phyloP scores from a whole-genome alignment of 1,284 basidiomycete genomes.

The Cryptococcus floricola region DNA sequence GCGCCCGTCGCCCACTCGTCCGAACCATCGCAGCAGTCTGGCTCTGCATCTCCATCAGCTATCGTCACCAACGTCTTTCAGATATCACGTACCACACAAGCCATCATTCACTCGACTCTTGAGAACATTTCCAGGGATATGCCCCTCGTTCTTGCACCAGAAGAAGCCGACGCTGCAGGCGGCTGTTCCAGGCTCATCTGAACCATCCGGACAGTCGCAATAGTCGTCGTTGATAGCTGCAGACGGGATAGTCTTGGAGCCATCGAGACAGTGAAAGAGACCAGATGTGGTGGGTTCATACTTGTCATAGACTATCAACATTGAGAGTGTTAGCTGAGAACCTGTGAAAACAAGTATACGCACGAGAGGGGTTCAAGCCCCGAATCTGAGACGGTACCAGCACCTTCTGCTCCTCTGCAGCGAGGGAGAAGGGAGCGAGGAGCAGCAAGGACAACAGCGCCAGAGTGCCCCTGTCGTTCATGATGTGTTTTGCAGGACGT shows the following conservation, averaged over 20 bases:
- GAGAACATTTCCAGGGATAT: conserved; percentile 73
- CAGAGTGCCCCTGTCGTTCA: conserved; percentile 1
- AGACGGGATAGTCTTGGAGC: conserved; percentile 55
- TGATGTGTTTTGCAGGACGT: not conserved
- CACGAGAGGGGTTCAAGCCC: conserved; percentile 30
- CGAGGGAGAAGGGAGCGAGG: not conserved
- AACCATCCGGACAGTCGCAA: conserved; percentile 89
- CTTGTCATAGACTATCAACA: conserved; percentile 16
- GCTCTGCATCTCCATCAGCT: conserved; percentile 56
- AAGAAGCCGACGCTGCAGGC: conserved; percentile 68
- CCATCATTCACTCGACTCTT: conserved; percentile 90
- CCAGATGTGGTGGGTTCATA: conserved; percentile 16
- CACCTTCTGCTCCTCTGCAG: conserved; percentile 9
- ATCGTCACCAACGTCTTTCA: not conserved
- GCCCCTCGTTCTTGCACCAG: conserved; percentile 85
- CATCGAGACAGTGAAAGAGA: conserved; percentile 44
- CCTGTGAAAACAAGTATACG: not conserved
- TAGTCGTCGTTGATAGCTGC: conserved; percentile 86
- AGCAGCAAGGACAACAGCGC: conserved; percentile 1
- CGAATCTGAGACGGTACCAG: conserved; percentile 15
- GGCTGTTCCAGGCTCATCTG: conserved; percentile 89
- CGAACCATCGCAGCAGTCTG: conserved; percentile 95
- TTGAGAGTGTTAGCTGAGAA: not conserved
- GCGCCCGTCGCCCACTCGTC: conserved; percentile 70
- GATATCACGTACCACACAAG: conserved; percentile 68